These are phyloP conservation scores for Lomentospora prolificans DNA, from an alignment of 2,329 filamentous ascomycete genomes.

Conservation along the genomic window DNA sequence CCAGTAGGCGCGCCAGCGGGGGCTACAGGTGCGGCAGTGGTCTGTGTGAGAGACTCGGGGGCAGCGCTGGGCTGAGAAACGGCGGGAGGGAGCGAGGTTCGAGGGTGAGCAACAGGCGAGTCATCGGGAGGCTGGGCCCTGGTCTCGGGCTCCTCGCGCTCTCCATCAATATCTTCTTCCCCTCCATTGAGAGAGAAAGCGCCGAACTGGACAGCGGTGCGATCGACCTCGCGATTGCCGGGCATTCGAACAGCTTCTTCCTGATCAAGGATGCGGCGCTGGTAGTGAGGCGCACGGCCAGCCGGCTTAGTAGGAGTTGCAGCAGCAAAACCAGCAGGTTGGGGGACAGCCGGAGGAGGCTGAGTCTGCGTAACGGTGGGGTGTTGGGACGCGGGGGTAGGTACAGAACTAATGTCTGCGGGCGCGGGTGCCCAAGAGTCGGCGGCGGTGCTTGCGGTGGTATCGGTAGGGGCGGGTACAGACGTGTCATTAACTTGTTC, in stretches of 20 bases:
- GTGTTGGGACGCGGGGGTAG: conserved; percentile 57
- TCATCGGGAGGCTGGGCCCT: conserved; percentile 87
- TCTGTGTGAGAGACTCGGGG: conserved; percentile 48
- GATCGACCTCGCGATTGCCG: conserved; percentile 87
- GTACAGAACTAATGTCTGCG: conserved; percentile 46
- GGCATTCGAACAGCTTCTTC: conserved; percentile 98
- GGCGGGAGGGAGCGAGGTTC: conserved; percentile 75
- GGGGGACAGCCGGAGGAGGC: conserved; percentile 47
- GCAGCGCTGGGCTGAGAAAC: conserved; percentile 43
- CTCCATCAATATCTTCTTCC: conserved; percentile 84
- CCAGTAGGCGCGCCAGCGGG: conserved; percentile 23
- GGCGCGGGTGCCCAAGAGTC: conserved; percentile 72
- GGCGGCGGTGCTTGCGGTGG: conserved; percentile 78
- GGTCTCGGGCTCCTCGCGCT: conserved; percentile 91
- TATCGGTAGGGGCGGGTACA: conserved; percentile 56
- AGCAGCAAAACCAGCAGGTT: conserved; percentile 56
- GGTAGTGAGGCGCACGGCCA: conserved; percentile 19
- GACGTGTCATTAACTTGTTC: conserved; percentile 82
- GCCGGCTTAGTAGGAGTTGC: conserved; percentile 65
- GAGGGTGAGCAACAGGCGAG: conserved; percentile 69
- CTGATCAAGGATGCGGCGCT: conserved; percentile 82
- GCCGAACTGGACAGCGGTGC: conserved; percentile 89
- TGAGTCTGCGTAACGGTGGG: conserved; percentile 46
- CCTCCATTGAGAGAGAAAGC: conserved; percentile 82
- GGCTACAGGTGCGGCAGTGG: conserved; percentile 37